Conservation (phyloP, 2,329 filamentous ascomycete genomes). For the Cryphonectria parasitica region DNA sequence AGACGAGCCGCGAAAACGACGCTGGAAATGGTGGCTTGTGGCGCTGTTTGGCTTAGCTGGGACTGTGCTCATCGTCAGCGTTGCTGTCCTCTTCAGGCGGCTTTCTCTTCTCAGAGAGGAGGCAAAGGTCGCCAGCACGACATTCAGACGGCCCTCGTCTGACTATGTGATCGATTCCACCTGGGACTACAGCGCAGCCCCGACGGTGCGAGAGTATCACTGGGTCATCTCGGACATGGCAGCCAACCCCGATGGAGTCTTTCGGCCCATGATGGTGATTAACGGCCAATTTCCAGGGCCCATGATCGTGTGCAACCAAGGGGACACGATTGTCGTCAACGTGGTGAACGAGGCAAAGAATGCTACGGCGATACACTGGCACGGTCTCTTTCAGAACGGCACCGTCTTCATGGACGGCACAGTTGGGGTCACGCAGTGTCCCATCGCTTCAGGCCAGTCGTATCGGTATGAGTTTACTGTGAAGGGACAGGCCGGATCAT, state of each 20-base stretch:
- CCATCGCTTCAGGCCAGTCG: slow-evolving; percentile 58
- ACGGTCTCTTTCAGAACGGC: slow-evolving; percentile 77
- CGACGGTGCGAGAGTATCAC: slow-evolving; percentile 58
- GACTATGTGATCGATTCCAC: slow-evolving; percentile 61
- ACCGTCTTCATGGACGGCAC: slow-evolving; percentile 73
- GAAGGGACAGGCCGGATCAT: slow-evolving; percentile 40
- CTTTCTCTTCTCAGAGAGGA: neutral
- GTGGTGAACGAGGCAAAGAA: slow-evolving; percentile 70
- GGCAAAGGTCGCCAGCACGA: neutral
- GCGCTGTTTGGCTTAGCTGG: slow-evolving; percentile 21
- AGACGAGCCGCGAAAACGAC: neutral
- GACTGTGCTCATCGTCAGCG: slow-evolving; percentile 4
- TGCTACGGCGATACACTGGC: slow-evolving; percentile 73
- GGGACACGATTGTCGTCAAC: slow-evolving; percentile 71
- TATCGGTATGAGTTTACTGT: slow-evolving; percentile 55
- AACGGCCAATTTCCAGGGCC: slow-evolving; percentile 78
- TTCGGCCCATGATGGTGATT: slow-evolving; percentile 66
- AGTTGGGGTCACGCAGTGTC: slow-evolving; percentile 62
- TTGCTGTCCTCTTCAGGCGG: slow-evolving; percentile 11
- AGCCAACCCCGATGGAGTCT: slow-evolving; percentile 64
- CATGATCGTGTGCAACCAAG: slow-evolving; percentile 72
- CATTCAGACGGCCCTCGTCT: slow-evolving; percentile 36
- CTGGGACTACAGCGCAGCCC: slow-evolving; percentile 59
- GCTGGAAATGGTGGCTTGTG: slow-evolving; percentile 23
- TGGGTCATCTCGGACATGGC: slow-evolving; percentile 64